A percentile compares a stretch with the other conserved stretches of the same genome.
Evolutionary conservation across 371 early-diverging fungal genomes (phyloP).

Genomic region (Zopfochytrium polystomum): DNA sequence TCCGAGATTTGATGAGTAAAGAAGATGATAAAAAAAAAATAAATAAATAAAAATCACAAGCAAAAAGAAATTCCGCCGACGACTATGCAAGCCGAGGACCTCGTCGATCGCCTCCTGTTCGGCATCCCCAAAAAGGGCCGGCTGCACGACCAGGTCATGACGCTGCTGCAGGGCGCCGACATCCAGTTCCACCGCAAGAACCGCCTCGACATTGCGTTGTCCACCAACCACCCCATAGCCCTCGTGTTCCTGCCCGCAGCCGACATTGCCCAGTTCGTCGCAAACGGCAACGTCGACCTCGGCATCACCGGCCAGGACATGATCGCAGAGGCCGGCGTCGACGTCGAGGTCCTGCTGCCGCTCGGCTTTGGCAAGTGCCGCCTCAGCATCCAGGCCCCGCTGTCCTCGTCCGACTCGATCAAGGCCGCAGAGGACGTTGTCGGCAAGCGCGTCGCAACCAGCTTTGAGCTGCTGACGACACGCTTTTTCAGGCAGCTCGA

Average conservation of each 20-base stretch:
- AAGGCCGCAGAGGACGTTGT: constrained; percentile 64
- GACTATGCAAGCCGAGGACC: constrained; percentile 38
- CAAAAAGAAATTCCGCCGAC: background rate
- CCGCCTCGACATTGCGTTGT: constrained; percentile 94
- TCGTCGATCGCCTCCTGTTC: constrained; percentile 69
- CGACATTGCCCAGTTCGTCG: constrained; percentile 93
- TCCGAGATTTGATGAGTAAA: background rate
- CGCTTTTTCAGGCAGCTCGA: constrained; percentile 72
- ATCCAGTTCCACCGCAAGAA: constrained; percentile 89
- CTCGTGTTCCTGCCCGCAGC: constrained; percentile 91
- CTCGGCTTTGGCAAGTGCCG: constrained; percentile 92
- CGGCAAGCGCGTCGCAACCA: constrained; percentile 91
- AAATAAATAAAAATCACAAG: background rate
- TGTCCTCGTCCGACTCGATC: constrained; percentile 28
- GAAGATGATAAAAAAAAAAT: background rate
- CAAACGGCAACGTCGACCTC: constrained; percentile 89
- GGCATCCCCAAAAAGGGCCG: constrained; percentile 98
- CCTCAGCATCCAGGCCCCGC: constrained; percentile 75
- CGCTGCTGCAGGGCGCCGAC: constrained; percentile 82
- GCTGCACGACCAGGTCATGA: constrained; percentile 81
- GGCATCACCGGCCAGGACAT: constrained; percentile 90
- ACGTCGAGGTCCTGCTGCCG: constrained; percentile 68
- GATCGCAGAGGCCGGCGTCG: constrained; percentile 73
- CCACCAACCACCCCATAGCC: constrained; percentile 86
- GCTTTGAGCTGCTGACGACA: constrained; percentile 70